Evolutionary conservation across 139 green algal species (phyloP), one percentile per base, ranked within the genome.

Genomic region (Chlorella sp.): DNA sequence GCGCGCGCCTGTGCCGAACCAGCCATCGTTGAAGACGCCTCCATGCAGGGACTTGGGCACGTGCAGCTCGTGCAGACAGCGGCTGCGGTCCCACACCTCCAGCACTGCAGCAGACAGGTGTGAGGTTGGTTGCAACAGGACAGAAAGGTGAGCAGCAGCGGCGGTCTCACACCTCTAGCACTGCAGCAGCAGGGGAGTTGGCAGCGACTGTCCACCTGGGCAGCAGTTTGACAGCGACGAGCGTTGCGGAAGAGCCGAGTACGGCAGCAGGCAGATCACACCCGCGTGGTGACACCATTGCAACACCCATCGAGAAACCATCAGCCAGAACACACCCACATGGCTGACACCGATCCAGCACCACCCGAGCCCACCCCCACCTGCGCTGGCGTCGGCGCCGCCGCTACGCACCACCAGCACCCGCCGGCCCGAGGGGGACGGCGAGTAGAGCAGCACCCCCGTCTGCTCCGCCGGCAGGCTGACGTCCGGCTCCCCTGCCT

Each of bases 21-120:
- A 97, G 65, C 91, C 92, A 74, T 98, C 96, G 51, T 94, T 95
- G 62, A 94, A 90, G 36, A 98, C 75, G 2, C 85, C 36, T 2
- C 96, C 95, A 79, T 99, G 96, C 38, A 96, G 46, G 4, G 89
- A 75, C 44, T 87, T 85, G 43, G 94, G 92, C n/a, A 98, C 93
- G 17, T 86, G 46, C 73, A 93, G 46, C 73, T 96, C 92, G 76
- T 84, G 86, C 48, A 95, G 51, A 20, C 96, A n/a, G 7, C 90
- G 78, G 40, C 83, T 75, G 65, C 84, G 54, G 46, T 86, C 89
- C 94, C 94, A 97, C 6, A 97, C 32, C 86, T 96, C 92, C 64
- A 96, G 85, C 64, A 91, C 41, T 24, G 83, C 64, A 68, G 32
- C 60, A 34, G 17, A 24, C 22, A 68, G 26, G 22, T n/a, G 22